Base-by-base conservation (phyloP, 345 rosid genomes). In the Bruguiera gymnorhiza region DNA sequence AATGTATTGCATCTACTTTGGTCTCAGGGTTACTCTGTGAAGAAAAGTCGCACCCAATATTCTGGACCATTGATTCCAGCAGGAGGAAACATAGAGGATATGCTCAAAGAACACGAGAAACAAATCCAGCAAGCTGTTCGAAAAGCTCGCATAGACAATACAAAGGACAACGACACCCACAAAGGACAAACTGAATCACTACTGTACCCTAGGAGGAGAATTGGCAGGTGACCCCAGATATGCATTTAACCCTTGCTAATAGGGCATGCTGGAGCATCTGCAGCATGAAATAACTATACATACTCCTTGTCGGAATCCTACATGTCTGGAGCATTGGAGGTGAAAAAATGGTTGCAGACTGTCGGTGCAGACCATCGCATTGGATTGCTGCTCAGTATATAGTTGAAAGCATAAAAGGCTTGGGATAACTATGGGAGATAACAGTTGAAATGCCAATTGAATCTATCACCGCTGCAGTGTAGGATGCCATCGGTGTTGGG, bases 51-150 rank as follows among this genome's bases (percentile, higher is more conserved):
- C 62, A 80, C 89, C 29, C 86, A 89, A 68, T 83, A 74, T 76
- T 89, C 96, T 18, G 97, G 98, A 70, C 87, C 93, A 8, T 80
- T 89, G 85, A 43, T 87, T 67, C 81, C 87, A 54, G 58, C 76
- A 11, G 87, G 88, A 69, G 91, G 92, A 60, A 83, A 89, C 86
- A 75, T 91, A 0, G 97, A 92, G 46, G 96, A 89, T 71, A 90
- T 92, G 96, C 88, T 95, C 56, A 95, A 87, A 80, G 90, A 90
- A 78, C 93, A 92, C 13, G 97, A 95, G 80, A 85, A 83, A 63
- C 86, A 80, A 76, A 92, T 95, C 70, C 97, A 83, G 75, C 71
- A 83, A 54, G 97, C 93, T 6, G 89, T 86, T 20, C 88, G 96
- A 13, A 95, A 82, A 87, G 93, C 96, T 68, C 88, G 89, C 6